Evolutionary conservation across 306 rosid genomes (phyloP), one percentile per base, ranked within the genome.

Genomic region (Castanopsis chinensis): DNA sequence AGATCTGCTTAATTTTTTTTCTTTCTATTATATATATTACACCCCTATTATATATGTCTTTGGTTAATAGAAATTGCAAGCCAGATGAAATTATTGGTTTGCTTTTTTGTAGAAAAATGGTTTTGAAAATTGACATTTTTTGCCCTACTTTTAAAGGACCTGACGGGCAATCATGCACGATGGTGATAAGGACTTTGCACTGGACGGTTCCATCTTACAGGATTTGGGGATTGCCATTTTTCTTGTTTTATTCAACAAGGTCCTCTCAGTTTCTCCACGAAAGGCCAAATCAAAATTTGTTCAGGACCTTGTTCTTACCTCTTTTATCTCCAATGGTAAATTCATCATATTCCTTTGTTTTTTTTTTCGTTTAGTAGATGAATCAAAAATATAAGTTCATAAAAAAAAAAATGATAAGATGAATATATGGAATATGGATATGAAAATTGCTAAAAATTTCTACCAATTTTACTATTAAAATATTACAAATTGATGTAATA

Each of bases 171-270:
- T 35, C 91, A 6, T 88, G 95, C 84, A 91, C 92, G 19, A 84
- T 91, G 91, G 90, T 91, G 76, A 86, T 91, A 57, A 85, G 92
- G 86, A 80, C 82, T 61, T 51, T 84, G 7, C 92, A 89, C 79
- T 91, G 95, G 92, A 84, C 85, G 0, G 86, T 91, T 81, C 95
- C 91, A 60, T 83, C 86, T 1, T 89, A 89, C 58, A 45, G 85
- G 85, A 91, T 91, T 19, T 91, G 92, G 90, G 95, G 92, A 55
- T 83, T 91, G 14, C 92, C 95, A 30, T 87, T 91, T 77, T 87
- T 84, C 83, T 78, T 91, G 37, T 91, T 91, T 74, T 91, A 78
- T 71, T 89, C 92, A 32, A 91, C 90, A 76, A 87, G 89, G 67
- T 82, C 87, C 54, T 91, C 95, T 78, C 92, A 91, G 3, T 84